Base-by-base conservation (phyloP, 2,329 filamentous ascomycete species). In the Diplodia sapinea region DNA sequence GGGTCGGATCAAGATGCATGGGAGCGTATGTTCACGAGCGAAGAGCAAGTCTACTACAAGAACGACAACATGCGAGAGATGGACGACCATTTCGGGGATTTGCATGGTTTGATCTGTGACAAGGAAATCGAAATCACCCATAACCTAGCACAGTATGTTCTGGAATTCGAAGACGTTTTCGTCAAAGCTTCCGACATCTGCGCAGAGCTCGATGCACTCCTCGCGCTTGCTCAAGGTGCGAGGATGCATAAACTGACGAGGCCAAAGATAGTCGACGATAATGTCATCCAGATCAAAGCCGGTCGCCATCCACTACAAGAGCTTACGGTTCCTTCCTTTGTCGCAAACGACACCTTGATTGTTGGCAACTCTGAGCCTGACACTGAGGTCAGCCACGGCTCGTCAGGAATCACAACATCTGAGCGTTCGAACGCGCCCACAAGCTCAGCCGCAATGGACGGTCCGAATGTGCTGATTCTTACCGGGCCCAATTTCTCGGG, bases 401-500 rank as follows among this genome's bases (percentile, higher is more conserved):
- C 29, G 17, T 49, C 64, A 68, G 47, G 43, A 2, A 26, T 36
- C 1, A 13, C 29, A 47, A 55, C 57, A 15, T 29, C 40, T 26
- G 55, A 62, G 17, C 47, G 52, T 17, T 65, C 17, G 12, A 63
- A 52, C n/a, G 57, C 56, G 8, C 59, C 57, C 49, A 38, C 67
- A 57, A 26, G 51, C 50, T 63, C 12, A 2, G 29, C 59, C 12
- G 59, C 59, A 36, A 52, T 68, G 6, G 71, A 77, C 4, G 75
- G 75, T 2, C 88, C 91, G 13, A 92, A 86, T 70, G 90, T 93
- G 80, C 77, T 97, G 13, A 81, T 97, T 6, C 79, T 99, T 73
- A 98, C 95, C 0, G 95, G 95, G 0, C 94, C 95, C 4, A 99
- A 99, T 73, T 96, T 95, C 76, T 98, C 95, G 0, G 95, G 95